Base-by-base conservation (phyloP, 257 asterid genomes). In the Paraleonurus japonicus region DNA sequence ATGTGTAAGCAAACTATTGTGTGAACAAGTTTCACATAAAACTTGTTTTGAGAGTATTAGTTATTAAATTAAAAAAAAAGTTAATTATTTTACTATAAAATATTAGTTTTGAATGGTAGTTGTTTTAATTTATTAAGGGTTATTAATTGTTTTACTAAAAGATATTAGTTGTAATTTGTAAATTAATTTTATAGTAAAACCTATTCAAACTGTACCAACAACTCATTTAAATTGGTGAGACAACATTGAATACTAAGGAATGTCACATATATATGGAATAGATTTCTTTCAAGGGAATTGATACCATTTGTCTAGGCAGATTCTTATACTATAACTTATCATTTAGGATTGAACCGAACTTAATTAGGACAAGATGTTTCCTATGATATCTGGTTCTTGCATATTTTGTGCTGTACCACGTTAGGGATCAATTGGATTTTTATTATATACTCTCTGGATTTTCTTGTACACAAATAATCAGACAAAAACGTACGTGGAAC, bases 221-320 rank as follows among this genome's bases (percentile, higher is more conserved):
- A n/a, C n/a, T n/a, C n/a, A n/a, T n/a, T n/a, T n/a, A n/a, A n/a
- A n/a, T n/a, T n/a, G n/a, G n/a, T n/a, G n/a, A 7, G 70, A 65
- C 8, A 15, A 45, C 11, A 37, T 26, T 45, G 28, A 32, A 15
- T 37, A 59, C n/a, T n/a, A n/a, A 27, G 24, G 16, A 32, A 45
- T 48, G 30, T 32, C 37, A 68, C 63, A 45, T 69, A 19, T 17
- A 39, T 24, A 4, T 59, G 66, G 82, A 73, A 73, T 73, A 33
- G 61, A 64, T 71, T 45, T 51, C 7, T 28, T 23, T 33, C 5
- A 10, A n/a, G 9, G 26, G 74, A 37, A 77, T 48, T 67, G 61
- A 60, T 67, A 62, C 82, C 76, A 30, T 61, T 10, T 73, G 79
- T 79, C 74, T 70, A 22, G 23, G 2, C n/a, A 35, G 11, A 62